Base-by-base conservation (phyloP, 1,284 basidiomycete genomes). In the Xerocomus amazonicus region DNA sequence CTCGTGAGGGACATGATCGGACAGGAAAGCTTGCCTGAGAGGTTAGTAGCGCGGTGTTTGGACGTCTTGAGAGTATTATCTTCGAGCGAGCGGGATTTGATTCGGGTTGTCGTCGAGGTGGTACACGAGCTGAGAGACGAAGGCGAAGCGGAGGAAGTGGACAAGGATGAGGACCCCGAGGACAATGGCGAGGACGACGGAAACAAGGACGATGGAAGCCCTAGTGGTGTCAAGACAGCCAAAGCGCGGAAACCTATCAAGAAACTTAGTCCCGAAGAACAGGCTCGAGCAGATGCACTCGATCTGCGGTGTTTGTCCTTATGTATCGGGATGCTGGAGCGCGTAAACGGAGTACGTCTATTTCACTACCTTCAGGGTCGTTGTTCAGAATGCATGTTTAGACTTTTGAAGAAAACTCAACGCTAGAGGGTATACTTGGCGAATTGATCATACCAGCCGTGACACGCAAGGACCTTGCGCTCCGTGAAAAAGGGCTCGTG, bases 371-470 rank as follows among this genome's bases (percentile, higher is more conserved):
- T 3, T 27, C n/a, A 6, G 17, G 35, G n/a, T 3, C 9, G 28
- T 6, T 5, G 35, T 45, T 59, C 9, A 59, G 2, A 13, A 8
- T 28, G 14, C 3, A 3, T 9, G 0, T 33, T 61, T 17, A 92
- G 87, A 87, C 83, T 1, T 85, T 98, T 53, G 91, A 96, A 64
- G 94, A 97, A 59, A 96, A 98, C 69, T 92, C 92, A 2, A 94
- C 91, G 0, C 75, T 98, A 41, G 89, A 96, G 62, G 96, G 96
- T 31, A 80, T 98, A 33, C 74, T 98, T 2, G 81, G 85, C 2
- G 92, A 97, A 60, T 74, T 98, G 23, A 92, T 98, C 58, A 82
- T 97, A 29, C 96, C 96, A 0, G 84, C 92, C 1, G 90, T 98
- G 31, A 85, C 87, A 60, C 81, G 90, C 55, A 96, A 94, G 68